Evolutionary conservation across 1,284 basidiomycete genomes (phyloP).

Genomic region (Pseudozyma pruni): DNA sequence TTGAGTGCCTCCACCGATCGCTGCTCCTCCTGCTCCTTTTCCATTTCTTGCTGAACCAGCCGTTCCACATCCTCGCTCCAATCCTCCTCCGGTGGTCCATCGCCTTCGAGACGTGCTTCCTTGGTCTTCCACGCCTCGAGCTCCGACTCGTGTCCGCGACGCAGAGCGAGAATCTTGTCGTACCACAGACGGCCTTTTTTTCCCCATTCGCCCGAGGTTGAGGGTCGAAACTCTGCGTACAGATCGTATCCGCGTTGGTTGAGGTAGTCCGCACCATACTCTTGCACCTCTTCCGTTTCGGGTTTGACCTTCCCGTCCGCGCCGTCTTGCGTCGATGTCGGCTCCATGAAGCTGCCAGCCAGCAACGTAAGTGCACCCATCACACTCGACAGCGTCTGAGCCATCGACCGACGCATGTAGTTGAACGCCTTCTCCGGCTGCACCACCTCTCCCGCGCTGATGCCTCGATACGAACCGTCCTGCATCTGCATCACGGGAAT

Average conservation of each 20-base stretch:
- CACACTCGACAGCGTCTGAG: constrained; percentile 61
- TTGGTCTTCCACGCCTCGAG: constrained; percentile 31
- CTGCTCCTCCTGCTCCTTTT: constrained; percentile 21
- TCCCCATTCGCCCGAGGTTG: constrained; percentile 65
- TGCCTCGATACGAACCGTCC: constrained; percentile 80
- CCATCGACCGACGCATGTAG: constrained; percentile 60
- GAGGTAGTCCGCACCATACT: constrained; percentile 44
- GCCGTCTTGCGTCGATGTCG: not conserved
- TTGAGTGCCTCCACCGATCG: not conserved
- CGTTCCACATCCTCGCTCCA: constrained; percentile 42
- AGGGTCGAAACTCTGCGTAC: constrained; percentile 63
- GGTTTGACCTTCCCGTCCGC: not conserved
- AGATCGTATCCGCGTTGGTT: constrained; percentile 56
- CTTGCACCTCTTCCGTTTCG: not conserved
- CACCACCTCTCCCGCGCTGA: constrained; percentile 78
- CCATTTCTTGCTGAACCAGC: constrained; percentile 37
- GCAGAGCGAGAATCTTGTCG: constrained; percentile 54
- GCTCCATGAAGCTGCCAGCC: constrained; percentile 59
- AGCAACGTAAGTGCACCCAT: constrained; percentile 61
- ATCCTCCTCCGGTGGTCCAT: constrained; percentile 33
- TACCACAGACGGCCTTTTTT: constrained; percentile 59
- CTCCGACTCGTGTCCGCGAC: constrained; percentile 34
- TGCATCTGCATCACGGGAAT: constrained; percentile 84
- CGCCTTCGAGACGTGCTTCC: constrained; percentile 19
- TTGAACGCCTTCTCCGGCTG: constrained; percentile 73